Base-by-base conservation (phyloP, 2,329 filamentous ascomycete genomes). In the Pseudogymnoascus sp. region DNA sequence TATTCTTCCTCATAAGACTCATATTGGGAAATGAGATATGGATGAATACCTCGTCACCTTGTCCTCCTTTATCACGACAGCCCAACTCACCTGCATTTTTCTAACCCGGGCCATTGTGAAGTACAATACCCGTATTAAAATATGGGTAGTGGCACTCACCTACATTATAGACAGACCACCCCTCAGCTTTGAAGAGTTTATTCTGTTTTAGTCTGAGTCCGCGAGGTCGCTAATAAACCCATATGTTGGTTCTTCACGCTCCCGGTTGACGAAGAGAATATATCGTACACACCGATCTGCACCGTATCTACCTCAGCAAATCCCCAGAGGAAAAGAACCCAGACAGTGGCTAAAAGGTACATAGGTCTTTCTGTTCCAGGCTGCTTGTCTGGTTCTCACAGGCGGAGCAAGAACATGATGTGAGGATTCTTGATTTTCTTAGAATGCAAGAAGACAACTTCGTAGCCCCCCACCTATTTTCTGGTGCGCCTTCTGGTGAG, bases 271-370 rank as follows among this genome's bases (percentile, higher is more conserved):
- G 43, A 28, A 7, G 23, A 49, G 14, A 28, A 8, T 28, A 49
- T 49, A 49, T 49, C 6, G 14, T 49, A 23, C 14, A 49, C 14
- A 23, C 43, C 43, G 28, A 49, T 49, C n/a, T 49, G 43, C 23
- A 49, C 43, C 43, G 43, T 49, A 49, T 49, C 23, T 49, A 49
- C 43, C 21, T 49, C 43, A 28, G 43, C 43, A 49, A 49, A 49
- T 28, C 28, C 43, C 43, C 23, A 49, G 14, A 49, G 43, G 14
- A 49, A 7, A 49, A 28, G 43, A n/a, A 23, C 21, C 43, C 43
- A 49, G 21, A 49, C 14, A 14, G n/a, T 14, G 21, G 43, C 43
- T 23, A 49, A 28, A 28, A 49, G 16, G 43, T 49, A 49, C 23
- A 49, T 12, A 16, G 14, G 14, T 49, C 43, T 28, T 49, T 49